A percentile compares a stretch with the other conserved stretches of the same genome.
Conservation (phyloP, 768 basidiomycete genomes). For the Myochromella boudieri region DNA sequence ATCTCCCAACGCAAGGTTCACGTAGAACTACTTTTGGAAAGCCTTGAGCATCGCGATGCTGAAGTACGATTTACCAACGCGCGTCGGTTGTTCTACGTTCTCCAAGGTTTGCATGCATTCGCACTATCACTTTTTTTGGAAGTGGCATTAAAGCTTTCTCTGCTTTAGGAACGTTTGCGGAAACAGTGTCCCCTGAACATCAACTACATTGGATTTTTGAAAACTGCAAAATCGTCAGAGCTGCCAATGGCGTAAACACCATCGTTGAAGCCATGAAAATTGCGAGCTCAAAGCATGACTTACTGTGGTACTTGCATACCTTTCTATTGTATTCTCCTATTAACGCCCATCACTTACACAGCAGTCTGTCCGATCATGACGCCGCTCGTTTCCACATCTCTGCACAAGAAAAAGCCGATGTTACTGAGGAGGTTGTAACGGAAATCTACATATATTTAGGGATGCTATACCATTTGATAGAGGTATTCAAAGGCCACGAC, state of each 20-base stretch:
- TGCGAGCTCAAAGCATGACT: constrained; percentile 83
- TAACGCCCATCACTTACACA: constrained; percentile 28
- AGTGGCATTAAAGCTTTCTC: constrained; percentile 3
- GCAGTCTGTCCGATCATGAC: constrained; percentile 75
- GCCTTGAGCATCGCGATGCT: constrained; percentile 82
- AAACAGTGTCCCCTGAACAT: constrained; percentile 89
- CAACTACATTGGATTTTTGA: constrained; percentile 96
- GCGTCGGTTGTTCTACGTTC: constrained; percentile 82
- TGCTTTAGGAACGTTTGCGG: constrained; percentile 77
- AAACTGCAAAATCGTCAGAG: constrained; percentile 84
- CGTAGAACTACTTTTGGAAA: constrained; percentile 80
- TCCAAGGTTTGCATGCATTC: constrained; percentile 67
- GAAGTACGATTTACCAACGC: constrained; percentile 87
- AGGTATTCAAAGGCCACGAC: constrained; percentile 90
- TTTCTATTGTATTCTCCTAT: not conserved
- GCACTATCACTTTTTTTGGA: not conserved
- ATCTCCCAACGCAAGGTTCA: constrained; percentile 64
- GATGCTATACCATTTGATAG: constrained; percentile 93
- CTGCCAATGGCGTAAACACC: constrained; percentile 77
- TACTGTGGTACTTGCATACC: constrained; percentile 55
- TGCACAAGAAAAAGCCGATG: constrained; percentile 67
- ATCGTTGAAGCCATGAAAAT: constrained; percentile 90
- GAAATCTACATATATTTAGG: constrained; percentile 93
- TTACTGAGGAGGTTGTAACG: constrained; percentile 87
- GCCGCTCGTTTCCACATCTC: constrained; percentile 71